Evolutionary conservation across 371 early-diverging fungal genomes (phyloP), one percentile per base, ranked within the genome.

Genomic region (Sporodiniella umbellata): DNA sequence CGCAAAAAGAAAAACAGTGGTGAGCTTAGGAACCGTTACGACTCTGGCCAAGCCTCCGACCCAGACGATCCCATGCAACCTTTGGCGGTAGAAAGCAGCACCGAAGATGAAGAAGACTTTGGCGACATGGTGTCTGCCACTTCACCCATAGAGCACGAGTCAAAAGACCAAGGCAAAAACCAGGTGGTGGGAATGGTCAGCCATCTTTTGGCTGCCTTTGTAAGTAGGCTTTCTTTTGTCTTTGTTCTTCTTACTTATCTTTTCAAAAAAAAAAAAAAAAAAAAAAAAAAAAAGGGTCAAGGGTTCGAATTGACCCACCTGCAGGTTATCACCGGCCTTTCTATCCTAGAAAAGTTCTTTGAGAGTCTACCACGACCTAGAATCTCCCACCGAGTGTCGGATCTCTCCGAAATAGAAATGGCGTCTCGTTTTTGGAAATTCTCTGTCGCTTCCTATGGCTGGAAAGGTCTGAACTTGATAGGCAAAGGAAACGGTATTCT

Each of bases 391-490:
- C 12, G 69, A 0, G 69, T 72, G 0, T 47, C 62, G 10, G 58
- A 80, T 24, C 37, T 82, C 17, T 74, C 77, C 8, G 80, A 82
- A 26, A 74, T 85, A 7, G 79, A 85, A 21, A 58, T 66, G n/a
- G 80, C 80, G 6, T 68, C 79, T 25, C 68, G 77, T 49, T 79
- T 82, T 50, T 82, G 83, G 78, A 68, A 78, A 33, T 86, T 75
- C 51, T 78, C 84, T 0, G 72, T 86, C 53, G 84, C 84, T 11
- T 78, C 80, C 28, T 84, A 93, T 70, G 94, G 93, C 7, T 93
- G 90, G 89, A 85, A 84, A 14, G 90, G 88, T 0, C 70, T 92
- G 21, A 84, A 88, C 51, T 88, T 88, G 57, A 83, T 93, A 50
- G 90, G 90, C 49, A 78, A 84, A 56, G 80, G 84, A 19, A 85